Conservation (phyloP, 1,139 yeast genomes). For the Pichia sp. region DNA sequence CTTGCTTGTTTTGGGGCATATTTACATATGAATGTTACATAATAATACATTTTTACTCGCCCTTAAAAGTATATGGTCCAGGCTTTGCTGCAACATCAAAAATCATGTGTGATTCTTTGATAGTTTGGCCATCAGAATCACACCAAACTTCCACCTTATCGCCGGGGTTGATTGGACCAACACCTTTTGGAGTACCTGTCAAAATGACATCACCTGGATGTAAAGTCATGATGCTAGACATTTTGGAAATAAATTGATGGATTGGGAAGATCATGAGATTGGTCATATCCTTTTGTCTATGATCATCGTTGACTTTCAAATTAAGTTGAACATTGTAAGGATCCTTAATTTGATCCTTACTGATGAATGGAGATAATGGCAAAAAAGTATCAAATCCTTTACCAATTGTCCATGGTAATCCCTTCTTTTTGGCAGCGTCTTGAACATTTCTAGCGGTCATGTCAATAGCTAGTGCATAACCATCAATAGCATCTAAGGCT, state of each 20-base stretch:
- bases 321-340: slow-evolving; percentile 65
- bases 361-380: slow-evolving; percentile 68
- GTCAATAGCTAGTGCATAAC: slow-evolving; percentile 85
- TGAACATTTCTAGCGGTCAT: slow-evolving; percentile 95
- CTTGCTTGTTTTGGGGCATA: neutral
- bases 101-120: slow-evolving; percentile 46
- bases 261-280: slow-evolving; percentile 83
- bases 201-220: slow-evolving; percentile 85
- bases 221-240: slow-evolving; percentile 84
- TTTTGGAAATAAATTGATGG: slow-evolving; percentile 68
- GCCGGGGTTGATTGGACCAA: slow-evolving; percentile 72
- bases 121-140: slow-evolving; percentile 42
- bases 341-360: slow-evolving; percentile 58
- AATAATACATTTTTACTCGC: slow-evolving; percentile 1
- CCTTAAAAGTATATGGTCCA: slow-evolving; percentile 68
- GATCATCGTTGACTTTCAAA: slow-evolving; percentile 62
- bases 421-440: slow-evolving; percentile 88
- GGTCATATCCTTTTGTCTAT: slow-evolving; percentile 72
- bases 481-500: slow-evolving; percentile 69
- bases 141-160: slow-evolving; percentile 64
- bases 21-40: too few species aligned
- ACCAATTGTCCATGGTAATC: slow-evolving; percentile 94
- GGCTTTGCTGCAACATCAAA: slow-evolving; percentile 60
- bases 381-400: slow-evolving; percentile 95
- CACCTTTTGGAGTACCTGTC: slow-evolving; percentile 99